Evolutionary conservation across 176 grass and related monocot species (phyloP).

Genomic region (Juncus inflexus): DNA sequence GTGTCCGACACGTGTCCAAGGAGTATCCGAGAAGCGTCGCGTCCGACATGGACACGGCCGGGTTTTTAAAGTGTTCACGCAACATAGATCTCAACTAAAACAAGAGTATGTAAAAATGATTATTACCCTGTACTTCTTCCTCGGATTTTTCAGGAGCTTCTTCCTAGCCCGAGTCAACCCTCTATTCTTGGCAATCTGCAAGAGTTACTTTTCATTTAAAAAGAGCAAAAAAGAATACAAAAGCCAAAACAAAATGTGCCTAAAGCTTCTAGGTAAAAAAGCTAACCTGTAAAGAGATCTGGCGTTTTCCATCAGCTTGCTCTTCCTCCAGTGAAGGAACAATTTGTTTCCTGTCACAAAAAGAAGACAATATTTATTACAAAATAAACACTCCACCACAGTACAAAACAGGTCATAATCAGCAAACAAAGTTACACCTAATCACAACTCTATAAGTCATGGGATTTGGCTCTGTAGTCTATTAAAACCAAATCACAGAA

Average conservation of each 20-base stretch:
- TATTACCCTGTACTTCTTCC: constrained; percentile 96
- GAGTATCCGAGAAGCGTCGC: too few species aligned
- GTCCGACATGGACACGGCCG: too few species aligned
- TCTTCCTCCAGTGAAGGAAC: constrained; percentile 31
- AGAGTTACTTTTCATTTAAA: neutral
- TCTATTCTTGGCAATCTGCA: constrained; percentile 90
- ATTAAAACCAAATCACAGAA: neutral
- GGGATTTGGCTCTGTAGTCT: neutral
- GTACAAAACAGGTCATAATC: neutral
- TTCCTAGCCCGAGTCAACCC: constrained; percentile 82
- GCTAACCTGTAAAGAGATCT: constrained; percentile 80
- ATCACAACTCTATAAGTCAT: neutral
- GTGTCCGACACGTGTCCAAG: too few species aligned
- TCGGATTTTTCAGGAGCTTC: constrained; percentile 74
- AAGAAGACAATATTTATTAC: neutral
- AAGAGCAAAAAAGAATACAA: neutral
- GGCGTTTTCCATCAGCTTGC: constrained; percentile 77
- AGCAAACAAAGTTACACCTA: neutral
- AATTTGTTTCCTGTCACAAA: constrained; percentile 38
- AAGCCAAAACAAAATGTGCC: neutral
- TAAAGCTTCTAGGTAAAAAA: constrained; percentile 14
- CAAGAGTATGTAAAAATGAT: neutral
- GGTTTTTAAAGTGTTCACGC: too few species aligned
- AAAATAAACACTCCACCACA: constrained; percentile 2
- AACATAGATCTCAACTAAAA: neutral